Conservation (phyloP, 495 filamentous ascomycete species). For the Sordaria brevicollis region DNA sequence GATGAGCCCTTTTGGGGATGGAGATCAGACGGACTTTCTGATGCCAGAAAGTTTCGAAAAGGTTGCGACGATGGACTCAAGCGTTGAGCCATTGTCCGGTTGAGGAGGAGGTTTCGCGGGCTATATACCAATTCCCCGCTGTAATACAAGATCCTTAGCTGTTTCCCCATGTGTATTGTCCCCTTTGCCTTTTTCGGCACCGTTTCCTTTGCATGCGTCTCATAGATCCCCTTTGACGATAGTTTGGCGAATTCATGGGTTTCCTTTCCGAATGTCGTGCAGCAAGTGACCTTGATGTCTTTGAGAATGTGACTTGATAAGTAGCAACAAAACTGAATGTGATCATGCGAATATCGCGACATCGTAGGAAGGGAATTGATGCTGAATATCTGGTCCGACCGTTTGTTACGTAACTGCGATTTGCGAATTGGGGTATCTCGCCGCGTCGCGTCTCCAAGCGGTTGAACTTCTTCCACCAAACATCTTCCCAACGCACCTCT, state of each 20-base stretch:
- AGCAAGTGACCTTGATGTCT: too few species aligned
- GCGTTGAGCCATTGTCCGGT: background rate
- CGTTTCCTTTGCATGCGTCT: constrained; percentile 32
- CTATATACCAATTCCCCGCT: constrained; percentile 29
- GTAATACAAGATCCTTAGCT: constrained; percentile 52
- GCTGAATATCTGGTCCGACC: background rate
- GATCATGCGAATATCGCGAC: too few species aligned
- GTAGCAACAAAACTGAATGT: too few species aligned
- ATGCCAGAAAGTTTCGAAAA: constrained; percentile 1
- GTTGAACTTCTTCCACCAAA: background rate
- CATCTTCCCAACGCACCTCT: background rate
- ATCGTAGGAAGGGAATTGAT: too few species aligned
- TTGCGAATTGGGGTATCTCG: background rate
- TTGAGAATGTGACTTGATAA: too few species aligned
- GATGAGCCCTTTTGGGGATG: constrained; percentile 25
- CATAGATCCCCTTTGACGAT: constrained; percentile 30
- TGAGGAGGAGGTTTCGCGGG: constrained; percentile 3
- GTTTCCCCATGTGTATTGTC: constrained; percentile 48
- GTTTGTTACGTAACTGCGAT: background rate
- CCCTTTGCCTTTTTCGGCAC: constrained; percentile 18
- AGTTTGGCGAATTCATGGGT: constrained; percentile 17
- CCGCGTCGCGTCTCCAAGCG: background rate
- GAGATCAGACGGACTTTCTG: constrained; percentile 18
- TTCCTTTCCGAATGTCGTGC: constrained; percentile 10
- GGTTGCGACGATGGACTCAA: background rate